Evolutionary conservation across 495 filamentous ascomycete species (phyloP).

Genomic region (Podospora didyma): DNA sequence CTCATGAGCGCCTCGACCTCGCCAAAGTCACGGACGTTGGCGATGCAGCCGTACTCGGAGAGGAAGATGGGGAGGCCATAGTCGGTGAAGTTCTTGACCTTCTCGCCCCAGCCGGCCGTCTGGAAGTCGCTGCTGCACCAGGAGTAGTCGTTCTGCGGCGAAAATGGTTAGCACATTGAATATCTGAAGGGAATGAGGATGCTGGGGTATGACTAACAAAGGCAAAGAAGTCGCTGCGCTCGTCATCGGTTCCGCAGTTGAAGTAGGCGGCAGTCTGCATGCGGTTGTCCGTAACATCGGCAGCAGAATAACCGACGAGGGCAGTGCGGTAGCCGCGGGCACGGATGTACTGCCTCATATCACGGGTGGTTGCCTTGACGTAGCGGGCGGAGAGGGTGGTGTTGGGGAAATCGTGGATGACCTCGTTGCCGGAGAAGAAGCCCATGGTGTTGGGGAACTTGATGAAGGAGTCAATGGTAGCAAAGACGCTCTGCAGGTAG

Average conservation of each 20-base stretch:
- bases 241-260: constrained; percentile 88
- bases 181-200: background rate
- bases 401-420: constrained; percentile 77
- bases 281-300: constrained; percentile 81
- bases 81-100: constrained; percentile 84
- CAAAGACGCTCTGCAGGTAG: constrained; percentile 92
- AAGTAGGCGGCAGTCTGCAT: constrained; percentile 89
- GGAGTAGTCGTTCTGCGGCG: constrained; percentile 82
- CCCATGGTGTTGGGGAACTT: constrained; percentile 88
- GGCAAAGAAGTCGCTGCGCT: constrained; percentile 91
- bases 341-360: constrained; percentile 84
- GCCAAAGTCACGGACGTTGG: constrained; percentile 72
- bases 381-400: constrained; percentile 76
- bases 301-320: constrained; percentile 92
- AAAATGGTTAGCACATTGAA: background rate
- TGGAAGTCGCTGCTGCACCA: constrained; percentile 89
- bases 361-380: constrained; percentile 91
- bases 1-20: constrained; percentile 81
- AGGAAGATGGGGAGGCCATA: constrained; percentile 95
- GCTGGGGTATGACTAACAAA: constrained; percentile 47
- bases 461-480: constrained; percentile 85
- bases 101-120: constrained; percentile 81
- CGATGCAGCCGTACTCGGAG: constrained; percentile 90
- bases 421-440: constrained; percentile 98
- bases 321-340: constrained; percentile 69